Evolutionary conservation across 306 rosid species (phyloP), one percentile per base, ranked within the genome.

Genomic region (Sesbania bispinosa): DNA sequence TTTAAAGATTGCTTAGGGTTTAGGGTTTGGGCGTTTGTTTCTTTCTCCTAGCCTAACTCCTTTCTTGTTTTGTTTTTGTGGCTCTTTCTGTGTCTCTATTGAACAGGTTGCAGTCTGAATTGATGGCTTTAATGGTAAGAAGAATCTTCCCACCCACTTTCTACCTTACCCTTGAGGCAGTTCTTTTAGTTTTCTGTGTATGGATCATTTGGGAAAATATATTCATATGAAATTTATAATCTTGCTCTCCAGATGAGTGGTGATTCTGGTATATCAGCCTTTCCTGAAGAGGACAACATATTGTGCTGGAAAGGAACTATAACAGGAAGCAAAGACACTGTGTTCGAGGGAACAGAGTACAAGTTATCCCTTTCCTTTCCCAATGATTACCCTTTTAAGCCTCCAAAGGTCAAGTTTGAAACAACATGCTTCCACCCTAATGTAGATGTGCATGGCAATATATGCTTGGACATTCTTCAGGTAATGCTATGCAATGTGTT

Each of bases 381-480:
- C 4, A 95, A 82, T 62, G 99, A 95, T 19, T 95, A 95, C 80
- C 99, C 99, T 23, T 95, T 95, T 51, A 88, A 95, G 74, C 77
- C 99, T 61, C 99, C 99, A 7, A 95, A 86, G 74, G 97, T 95
- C 76, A 91, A 91, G 86, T 95, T 95, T 60, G 96, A 89, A 80
- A 88, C 92, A 0, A 71, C 81, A 45, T 88, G 96, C 81, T 95
- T 89, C 65, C 99, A 95, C 65, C 99, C 99, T 4, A 95, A 95
- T 73, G 96, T 95, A 2, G 99, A 92, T 83, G 36, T 86, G 0
- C 80, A 77, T 36, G 99, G 97, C 68, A 89, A 89, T 36, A 95
- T 95, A 18, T 95, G 99, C 88, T 79, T 95, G 89, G 99, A 95
- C 80, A 95, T 95, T 70, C 99, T 95, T 82, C 99, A 95, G 97